Conservation (phyloP, 306 rosid genomes). For the Rosa chinensis region DNA sequence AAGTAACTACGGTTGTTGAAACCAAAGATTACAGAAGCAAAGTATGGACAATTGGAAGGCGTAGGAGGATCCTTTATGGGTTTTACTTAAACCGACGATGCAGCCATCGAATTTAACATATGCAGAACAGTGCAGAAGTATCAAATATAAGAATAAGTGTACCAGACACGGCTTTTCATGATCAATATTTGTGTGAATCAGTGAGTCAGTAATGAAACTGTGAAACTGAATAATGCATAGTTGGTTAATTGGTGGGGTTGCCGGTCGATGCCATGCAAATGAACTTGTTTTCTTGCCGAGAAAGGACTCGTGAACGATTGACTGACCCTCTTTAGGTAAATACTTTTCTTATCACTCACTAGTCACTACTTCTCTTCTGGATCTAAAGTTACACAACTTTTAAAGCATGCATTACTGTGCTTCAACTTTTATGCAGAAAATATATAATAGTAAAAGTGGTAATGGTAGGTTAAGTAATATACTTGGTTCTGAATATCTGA, state of each 20-base stretch:
- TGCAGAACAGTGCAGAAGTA: background rate
- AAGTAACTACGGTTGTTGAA: background rate
- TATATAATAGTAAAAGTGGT: background rate
- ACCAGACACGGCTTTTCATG: constrained; percentile 30
- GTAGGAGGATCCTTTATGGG: background rate
- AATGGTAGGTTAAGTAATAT: background rate
- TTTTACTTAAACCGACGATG: background rate
- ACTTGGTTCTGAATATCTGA: background rate
- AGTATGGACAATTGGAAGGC: background rate
- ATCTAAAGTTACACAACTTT: background rate
- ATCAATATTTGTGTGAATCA: constrained; percentile 8
- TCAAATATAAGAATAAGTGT: background rate
- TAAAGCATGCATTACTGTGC: background rate
- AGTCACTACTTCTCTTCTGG: background rate
- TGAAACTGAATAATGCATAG: background rate
- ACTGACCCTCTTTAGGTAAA: background rate
- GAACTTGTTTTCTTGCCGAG: constrained; percentile 20
- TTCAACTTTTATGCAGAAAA: background rate
- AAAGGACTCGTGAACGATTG: constrained; percentile 30
- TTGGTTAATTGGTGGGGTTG: constrained; percentile 16
- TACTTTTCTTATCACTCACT: background rate
- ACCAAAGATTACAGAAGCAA: background rate
- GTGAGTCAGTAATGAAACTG: constrained; percentile 8
- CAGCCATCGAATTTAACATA: background rate
- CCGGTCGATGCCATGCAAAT: constrained; percentile 1